phyloP scores from a whole-genome alignment of 495 filamentous ascomycete species.

The Talaromyces trachyspermus region DNA sequence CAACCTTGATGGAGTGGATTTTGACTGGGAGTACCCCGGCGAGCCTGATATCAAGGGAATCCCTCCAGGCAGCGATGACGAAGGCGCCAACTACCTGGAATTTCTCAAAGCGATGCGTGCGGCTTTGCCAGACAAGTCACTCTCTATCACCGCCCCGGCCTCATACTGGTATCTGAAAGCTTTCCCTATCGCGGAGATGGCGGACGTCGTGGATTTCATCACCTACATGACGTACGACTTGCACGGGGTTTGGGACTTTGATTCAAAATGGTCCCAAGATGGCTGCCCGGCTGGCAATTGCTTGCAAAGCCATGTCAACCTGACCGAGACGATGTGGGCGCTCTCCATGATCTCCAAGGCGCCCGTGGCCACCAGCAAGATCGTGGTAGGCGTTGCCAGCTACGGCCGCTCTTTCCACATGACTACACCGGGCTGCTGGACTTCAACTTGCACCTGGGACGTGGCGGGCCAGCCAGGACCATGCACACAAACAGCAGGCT shows the following conservation, averaged over 20 bases:
- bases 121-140: conserved; percentile 3
- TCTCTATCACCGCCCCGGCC: conserved; percentile 18
- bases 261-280: conserved; percentile 6
- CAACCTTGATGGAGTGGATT: conserved; percentile 31
- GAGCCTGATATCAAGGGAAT: conserved; percentile 33
- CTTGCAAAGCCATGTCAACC: conserved; percentile 25
- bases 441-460: conserved; percentile 15
- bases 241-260: conserved; percentile 19
- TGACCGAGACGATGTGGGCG: conserved; percentile 31
- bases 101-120: conserved; percentile 15
- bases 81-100: conserved; percentile 23
- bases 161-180: conserved; percentile 29
- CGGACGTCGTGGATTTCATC: conserved; percentile 21
- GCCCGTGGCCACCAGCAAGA: conserved; percentile 23
- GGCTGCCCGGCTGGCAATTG: background rate
- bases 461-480: conserved; percentile 6
- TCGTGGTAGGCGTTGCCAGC: conserved; percentile 29
- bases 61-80: conserved; percentile 15
- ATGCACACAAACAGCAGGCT: conserved; percentile 20
- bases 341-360: conserved; percentile 42
- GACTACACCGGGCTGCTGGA: conserved; percentile 17
- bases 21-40: conserved; percentile 37
- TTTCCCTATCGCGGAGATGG: conserved; percentile 21
- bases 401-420: conserved; percentile 37
- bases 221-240: conserved; percentile 32